phyloP scores from a whole-genome alignment of 2,329 filamentous ascomycete genomes.

The Aspergillus niger region DNA sequence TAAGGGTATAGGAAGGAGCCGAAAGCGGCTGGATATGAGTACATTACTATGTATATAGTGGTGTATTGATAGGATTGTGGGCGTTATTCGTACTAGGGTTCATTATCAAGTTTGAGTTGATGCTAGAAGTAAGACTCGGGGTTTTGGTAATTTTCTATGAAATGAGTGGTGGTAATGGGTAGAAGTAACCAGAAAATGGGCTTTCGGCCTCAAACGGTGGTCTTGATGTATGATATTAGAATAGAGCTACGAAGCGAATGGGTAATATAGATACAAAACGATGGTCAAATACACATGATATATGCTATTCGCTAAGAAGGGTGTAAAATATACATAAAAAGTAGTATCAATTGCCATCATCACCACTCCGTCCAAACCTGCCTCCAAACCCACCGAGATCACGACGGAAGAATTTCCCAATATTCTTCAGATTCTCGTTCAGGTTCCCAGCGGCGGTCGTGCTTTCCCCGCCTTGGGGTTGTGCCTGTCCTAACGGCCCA shows the following conservation, averaged over 20 bases:
- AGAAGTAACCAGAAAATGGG: no score
- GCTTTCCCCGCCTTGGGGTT: slow-evolving; percentile 27
- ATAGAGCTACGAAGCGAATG: not conserved
- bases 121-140: no score
- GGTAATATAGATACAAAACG: not conserved
- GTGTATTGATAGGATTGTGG: no score
- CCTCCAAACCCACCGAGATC: slow-evolving; percentile 78
- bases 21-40: no score
- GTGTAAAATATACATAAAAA: not conserved
- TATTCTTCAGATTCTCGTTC: slow-evolving; percentile 91
- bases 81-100: no score
- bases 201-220: not conserved
- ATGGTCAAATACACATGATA: not conserved
- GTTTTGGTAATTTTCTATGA: no score
- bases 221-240: not conserved
- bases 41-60: no score
- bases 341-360: slow-evolving; percentile 24
- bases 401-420: slow-evolving; percentile 92
- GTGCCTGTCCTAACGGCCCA: slow-evolving; percentile 24
- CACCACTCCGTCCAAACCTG: slow-evolving; percentile 61
- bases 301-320: not conserved
- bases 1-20: no score
- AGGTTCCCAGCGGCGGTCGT: slow-evolving; percentile 64
- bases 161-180: no score
- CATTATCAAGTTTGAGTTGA: no score